Evolutionary conservation across 352 stramenopile species (phyloP).

Genomic region (Globisporangium orthogonon): DNA sequence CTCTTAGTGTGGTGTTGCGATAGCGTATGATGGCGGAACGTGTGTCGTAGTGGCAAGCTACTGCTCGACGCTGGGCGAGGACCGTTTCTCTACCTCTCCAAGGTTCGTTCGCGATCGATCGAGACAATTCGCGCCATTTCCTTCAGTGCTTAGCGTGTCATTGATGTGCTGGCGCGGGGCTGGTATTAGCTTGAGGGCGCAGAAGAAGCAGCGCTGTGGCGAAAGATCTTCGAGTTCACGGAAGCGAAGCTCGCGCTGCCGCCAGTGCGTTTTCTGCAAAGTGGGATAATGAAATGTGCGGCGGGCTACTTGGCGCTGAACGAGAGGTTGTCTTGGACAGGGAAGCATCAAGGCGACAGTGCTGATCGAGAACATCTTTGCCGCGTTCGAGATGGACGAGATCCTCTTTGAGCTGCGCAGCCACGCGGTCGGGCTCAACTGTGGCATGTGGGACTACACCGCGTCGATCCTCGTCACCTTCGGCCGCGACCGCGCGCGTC

Average conservation of each 20-base stretch:
- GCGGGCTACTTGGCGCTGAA: neutral
- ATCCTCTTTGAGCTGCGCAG: constrained; percentile 93
- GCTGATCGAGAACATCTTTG: constrained; percentile 95
- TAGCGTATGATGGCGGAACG: too few species aligned
- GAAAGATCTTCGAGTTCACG: constrained; percentile 91
- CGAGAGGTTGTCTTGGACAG: constrained; percentile 4
- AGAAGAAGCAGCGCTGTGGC: constrained; percentile 93
- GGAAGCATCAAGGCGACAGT: constrained; percentile 88
- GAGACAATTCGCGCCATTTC: neutral
- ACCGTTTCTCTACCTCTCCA: constrained; percentile 94
- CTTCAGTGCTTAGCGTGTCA: neutral
- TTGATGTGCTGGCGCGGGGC: neutral
- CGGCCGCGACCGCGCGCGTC: constrained; percentile 59
- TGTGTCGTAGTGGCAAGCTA: constrained; percentile 38
- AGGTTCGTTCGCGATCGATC: constrained; percentile 24
- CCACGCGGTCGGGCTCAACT: constrained; percentile 95
- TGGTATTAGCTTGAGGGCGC: constrained; percentile 76
- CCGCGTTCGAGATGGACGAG: constrained; percentile 97
- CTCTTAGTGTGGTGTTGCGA: neutral
- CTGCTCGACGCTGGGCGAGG: constrained; percentile 71
- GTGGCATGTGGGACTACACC: constrained; percentile 96
- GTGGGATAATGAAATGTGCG: neutral
- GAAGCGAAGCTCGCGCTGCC: constrained; percentile 85
- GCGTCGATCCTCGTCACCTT: constrained; percentile 95
- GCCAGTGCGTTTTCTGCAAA: constrained; percentile 29